These are phyloP conservation scores for Wilhelminamyces savonicus DNA, from an alignment of 805 yeast species.

Conservation along the genomic window DNA sequence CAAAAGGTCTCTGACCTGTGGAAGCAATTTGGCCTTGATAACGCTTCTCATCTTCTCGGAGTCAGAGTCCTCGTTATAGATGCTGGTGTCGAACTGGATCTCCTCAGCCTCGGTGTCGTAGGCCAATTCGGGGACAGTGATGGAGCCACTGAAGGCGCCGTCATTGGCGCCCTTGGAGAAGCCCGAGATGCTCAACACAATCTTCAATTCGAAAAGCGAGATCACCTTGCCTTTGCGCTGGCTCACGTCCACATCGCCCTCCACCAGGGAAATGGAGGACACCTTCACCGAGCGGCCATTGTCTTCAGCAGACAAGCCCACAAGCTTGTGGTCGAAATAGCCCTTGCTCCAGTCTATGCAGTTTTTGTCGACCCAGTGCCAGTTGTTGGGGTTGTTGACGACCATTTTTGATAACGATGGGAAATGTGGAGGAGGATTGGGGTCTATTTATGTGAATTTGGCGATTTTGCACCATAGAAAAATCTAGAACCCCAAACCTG, in stretches of 20 bases:
- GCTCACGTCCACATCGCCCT: conserved; percentile 95
- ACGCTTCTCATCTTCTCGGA: conserved; percentile 48
- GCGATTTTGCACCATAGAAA: no score
- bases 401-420: conserved; percentile 55
- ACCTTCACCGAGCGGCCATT: conserved; percentile 31
- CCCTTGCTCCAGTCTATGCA: conserved; percentile 86
- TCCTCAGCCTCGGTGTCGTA: conserved; percentile 86
- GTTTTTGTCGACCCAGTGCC: conserved; percentile 99
- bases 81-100: conserved; percentile 73
- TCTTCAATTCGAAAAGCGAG: conserved; percentile 75
- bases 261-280: conserved; percentile 50
- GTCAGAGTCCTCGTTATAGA: conserved; percentile 46
- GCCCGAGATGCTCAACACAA: conserved; percentile 58
- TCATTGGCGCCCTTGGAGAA: conserved; percentile 11
- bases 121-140: conserved; percentile 86
- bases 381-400: conserved; percentile 93
- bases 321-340: conserved; percentile 61
- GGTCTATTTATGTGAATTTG: no score
- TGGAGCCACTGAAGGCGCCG: conserved; percentile 54
- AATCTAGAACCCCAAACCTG: no score
- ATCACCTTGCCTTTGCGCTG: conserved; percentile 97
- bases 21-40: conserved; percentile 51
- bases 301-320: conserved; percentile 37
- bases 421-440: no score
- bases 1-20: conserved; percentile 58